These are phyloP conservation scores for Geranium incanum DNA, from an alignment of 441 rosid species.

Conservation along the genomic window DNA sequence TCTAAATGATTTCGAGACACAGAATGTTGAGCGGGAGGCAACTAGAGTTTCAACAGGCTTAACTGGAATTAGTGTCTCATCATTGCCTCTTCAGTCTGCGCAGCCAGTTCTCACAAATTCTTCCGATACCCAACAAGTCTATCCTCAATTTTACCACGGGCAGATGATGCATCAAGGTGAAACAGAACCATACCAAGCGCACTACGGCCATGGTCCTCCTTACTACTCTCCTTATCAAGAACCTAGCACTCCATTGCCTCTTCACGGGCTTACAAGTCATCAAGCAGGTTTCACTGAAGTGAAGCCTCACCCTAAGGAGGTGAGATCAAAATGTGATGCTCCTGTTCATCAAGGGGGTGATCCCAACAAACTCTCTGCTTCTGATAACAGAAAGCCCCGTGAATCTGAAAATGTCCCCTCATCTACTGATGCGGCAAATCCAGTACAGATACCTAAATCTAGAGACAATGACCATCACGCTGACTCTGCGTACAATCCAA, in stretches of 20 bases:
- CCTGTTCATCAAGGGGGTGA: constrained; percentile 32
- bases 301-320: constrained; percentile 34
- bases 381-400: constrained; percentile 24
- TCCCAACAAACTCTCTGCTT: constrained; percentile 28
- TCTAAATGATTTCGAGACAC: constrained; percentile 44
- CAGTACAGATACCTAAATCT: constrained; percentile 32
- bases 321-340: constrained; percentile 31
- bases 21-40: constrained; percentile 32
- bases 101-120: constrained; percentile 35
- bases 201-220: constrained; percentile 33
- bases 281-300: constrained; percentile 37
- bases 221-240: constrained; percentile 32
- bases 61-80: constrained; percentile 29
- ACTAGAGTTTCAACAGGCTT: constrained; percentile 36
- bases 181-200: constrained; percentile 31
- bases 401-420: constrained; percentile 32
- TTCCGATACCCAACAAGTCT: constrained; percentile 36
- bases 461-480: constrained; percentile 36
- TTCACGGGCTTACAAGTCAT: constrained; percentile 36
- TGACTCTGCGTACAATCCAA: constrained; percentile 40
- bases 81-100: constrained; percentile 35
- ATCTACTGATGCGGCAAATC: constrained; percentile 36
- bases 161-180: constrained; percentile 46
- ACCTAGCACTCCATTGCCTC: constrained; percentile 31
- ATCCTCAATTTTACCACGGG: constrained; percentile 38